Base-by-base conservation (phyloP, 1,139 yeast genomes). In the Hyphopichia pseudoburtonii region DNA sequence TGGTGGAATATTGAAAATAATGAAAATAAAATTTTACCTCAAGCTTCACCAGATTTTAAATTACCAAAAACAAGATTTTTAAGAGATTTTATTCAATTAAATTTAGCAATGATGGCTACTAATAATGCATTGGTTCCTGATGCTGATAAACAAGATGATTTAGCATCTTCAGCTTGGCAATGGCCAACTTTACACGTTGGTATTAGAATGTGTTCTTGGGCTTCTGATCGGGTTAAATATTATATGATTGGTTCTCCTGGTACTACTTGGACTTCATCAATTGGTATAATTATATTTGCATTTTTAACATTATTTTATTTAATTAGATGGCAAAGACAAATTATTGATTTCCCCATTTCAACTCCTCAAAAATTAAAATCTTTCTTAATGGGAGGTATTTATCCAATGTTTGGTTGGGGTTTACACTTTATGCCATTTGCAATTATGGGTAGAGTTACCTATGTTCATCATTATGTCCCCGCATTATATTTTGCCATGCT, bases 1-100 rank as follows among this genome's bases (percentile, higher is more conserved):
- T 92, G 97, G 97, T 94, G 98, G 97, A 92, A 90, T 64, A 74
- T 94, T 56, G 99, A 94, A 67, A 74, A 78, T 55, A 95, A 92
- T 66, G 71, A 68, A 51, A 89, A 94, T 62, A 79, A 73, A 33
- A 69, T 80, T 28, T 73, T 94, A 51, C 95, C 95, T 37, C 72
- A 74, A 30, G 82, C 94, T 28, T 80, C 86, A 14, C 80, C 64
- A 36, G 82, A 78, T 56, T 87, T 90, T 66, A 74, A 73, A 54
- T 73, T 86, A 53, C 97, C 97, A 51, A 84, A 75, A 58, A 84
- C 96, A 22, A 78, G 76, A 54, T 94, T 94, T 66, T 57, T 88
- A 54, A 82, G 87, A 51, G 97, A 92, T 67, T 94, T 94, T 50
- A 70, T 94, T 48, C 96, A 89, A 65, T 72, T 94, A 53, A 92